phyloP scores from a whole-genome alignment of 192 early-diverging fungal species.

The Podila epigama region DNA sequence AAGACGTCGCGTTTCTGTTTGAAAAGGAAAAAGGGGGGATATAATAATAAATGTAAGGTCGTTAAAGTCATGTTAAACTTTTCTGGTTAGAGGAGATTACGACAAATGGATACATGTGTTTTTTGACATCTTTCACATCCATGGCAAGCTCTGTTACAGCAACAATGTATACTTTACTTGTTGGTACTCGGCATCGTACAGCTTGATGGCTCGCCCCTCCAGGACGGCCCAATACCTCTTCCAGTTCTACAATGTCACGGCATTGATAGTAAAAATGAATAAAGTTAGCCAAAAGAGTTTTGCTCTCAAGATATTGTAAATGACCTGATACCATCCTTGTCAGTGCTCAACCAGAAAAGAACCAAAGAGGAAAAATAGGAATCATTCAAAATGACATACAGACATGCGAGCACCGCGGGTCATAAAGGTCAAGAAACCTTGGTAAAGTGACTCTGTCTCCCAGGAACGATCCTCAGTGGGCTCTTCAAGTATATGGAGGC shows the following conservation, averaged over 20 bases:
- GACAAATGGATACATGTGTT: too few relatives aligned
- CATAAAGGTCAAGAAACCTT: constrained; percentile 41
- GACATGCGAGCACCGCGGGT: constrained; percentile 18
- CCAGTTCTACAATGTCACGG: constrained; percentile 31
- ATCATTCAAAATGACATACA: not conserved
- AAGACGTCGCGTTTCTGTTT: constrained; percentile 20
- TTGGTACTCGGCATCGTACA: constrained; percentile 45
- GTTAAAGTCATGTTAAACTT: not conserved
- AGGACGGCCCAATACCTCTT: constrained; percentile 40
- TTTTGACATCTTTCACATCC: too few relatives aligned
- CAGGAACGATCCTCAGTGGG: constrained; percentile 31
- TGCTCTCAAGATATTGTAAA: too few relatives aligned
- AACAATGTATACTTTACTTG: constrained; percentile 6
- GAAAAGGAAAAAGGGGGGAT: not conserved
- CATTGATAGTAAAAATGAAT: too few relatives aligned
- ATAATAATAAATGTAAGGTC: not conserved
- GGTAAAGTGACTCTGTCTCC: constrained; percentile 25
- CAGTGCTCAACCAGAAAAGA: too few relatives aligned
- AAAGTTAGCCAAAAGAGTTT: too few relatives aligned
- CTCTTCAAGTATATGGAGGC: constrained; percentile 32
- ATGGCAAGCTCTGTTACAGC: not conserved
- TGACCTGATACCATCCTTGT: too few relatives aligned
- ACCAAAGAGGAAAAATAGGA: not conserved
- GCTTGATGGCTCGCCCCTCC: constrained; percentile 31
- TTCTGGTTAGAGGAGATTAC: not conserved